phyloP scores from a whole-genome alignment of 2,329 filamentous ascomycete species.

The Hymenoscyphus fructigenus region DNA sequence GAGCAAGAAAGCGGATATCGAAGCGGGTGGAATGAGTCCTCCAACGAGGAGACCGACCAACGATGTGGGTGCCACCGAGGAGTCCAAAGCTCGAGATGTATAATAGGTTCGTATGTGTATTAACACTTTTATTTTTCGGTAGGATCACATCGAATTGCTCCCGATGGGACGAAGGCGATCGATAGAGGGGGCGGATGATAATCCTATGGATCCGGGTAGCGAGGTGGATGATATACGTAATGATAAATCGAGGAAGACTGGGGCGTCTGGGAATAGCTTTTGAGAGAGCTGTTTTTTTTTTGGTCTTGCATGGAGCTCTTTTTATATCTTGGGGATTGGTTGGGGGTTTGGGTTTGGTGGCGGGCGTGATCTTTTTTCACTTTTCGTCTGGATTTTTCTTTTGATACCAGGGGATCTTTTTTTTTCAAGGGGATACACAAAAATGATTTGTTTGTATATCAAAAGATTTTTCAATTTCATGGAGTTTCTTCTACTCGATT shows the following conservation, averaged over 20 bases:
- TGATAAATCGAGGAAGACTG: background rate
- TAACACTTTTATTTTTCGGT: slow-evolving; percentile 11
- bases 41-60: slow-evolving; percentile 14
- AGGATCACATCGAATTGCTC: slow-evolving; percentile 25
- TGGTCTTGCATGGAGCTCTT: too few relatives aligned
- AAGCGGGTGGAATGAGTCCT: slow-evolving; percentile 13
- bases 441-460: too few relatives aligned
- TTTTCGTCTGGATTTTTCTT: too few relatives aligned
- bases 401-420: too few relatives aligned
- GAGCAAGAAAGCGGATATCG: slow-evolving; percentile 6
- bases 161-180: slow-evolving; percentile 9
- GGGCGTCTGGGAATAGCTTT: background rate
- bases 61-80: slow-evolving; percentile 21
- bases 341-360: too few relatives aligned
- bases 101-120: slow-evolving; percentile 5
- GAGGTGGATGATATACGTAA: background rate
- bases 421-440: too few relatives aligned
- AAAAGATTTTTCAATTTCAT: too few relatives aligned
- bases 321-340: too few relatives aligned
- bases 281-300: too few relatives aligned
- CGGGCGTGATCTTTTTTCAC: too few relatives aligned
- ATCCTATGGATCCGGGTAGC: background rate
- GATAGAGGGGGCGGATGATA: background rate
- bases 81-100: slow-evolving; percentile 6
- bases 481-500: too few relatives aligned